These are phyloP conservation scores for Ceratobasidium sp. DNA, from an alignment of 1,284 basidiomycete species.

Conservation along the genomic window DNA sequence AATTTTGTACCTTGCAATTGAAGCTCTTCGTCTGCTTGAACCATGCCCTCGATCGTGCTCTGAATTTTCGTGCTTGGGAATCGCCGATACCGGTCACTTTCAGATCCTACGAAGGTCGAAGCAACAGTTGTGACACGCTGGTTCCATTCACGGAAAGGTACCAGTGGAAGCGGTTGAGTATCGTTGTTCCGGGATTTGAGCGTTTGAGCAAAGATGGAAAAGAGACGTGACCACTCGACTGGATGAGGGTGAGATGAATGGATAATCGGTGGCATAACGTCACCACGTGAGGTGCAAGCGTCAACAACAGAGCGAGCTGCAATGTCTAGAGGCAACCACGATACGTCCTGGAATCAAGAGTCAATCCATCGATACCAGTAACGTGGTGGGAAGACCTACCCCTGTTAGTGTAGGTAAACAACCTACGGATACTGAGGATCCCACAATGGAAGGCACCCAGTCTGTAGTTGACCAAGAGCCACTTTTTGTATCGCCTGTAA, in stretches of 20 bases:
- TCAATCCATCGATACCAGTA: background rate
- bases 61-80: constrained; percentile 25
- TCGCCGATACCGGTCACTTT: background rate
- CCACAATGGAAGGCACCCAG: constrained; percentile 35
- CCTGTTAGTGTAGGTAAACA: background rate
- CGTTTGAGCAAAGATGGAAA: background rate
- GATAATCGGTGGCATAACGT: background rate
- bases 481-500: constrained; percentile 16
- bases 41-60: background rate
- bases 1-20: background rate
- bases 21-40: background rate
- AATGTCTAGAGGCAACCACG: constrained; percentile 13
- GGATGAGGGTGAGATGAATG: constrained; percentile 2
- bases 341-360: background rate
- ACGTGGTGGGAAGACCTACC: background rate
- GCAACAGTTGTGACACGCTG: background rate
- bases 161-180: background rate
- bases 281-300: background rate
- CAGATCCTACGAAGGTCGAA: background rate
- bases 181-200: background rate
- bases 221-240: background rate
- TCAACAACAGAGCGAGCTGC: constrained; percentile 8
- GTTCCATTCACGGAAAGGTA: constrained; percentile 12
- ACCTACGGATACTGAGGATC: constrained; percentile 7
- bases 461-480: constrained; percentile 40